A percentile compares a stretch with the other conserved stretches of the same genome.
Conservation (phyloP, 305 asterid genomes). For the Fraxinus floribunda region DNA sequence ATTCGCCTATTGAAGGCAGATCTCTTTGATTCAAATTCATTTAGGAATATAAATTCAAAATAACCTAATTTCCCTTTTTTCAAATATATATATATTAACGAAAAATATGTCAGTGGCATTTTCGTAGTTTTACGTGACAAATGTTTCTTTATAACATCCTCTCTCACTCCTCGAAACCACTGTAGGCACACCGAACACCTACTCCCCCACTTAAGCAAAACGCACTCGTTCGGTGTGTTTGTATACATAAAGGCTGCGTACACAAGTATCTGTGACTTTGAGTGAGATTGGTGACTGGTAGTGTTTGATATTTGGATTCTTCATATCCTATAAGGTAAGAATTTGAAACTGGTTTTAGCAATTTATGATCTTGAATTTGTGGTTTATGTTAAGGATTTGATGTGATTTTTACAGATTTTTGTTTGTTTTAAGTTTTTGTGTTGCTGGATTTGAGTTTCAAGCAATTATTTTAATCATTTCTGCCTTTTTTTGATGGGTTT, state of each 20-base stretch:
- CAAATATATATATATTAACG: too few relatives aligned
- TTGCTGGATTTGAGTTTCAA: background rate
- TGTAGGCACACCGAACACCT: background rate
- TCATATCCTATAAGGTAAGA: background rate
- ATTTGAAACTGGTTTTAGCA: background rate
- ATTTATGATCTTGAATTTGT: background rate
- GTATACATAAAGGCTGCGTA: background rate
- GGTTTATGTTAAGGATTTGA: background rate
- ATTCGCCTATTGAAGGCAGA: background rate
- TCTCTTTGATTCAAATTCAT: background rate
- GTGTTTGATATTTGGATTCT: background rate
- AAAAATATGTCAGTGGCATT: background rate
- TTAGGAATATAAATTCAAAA: background rate
- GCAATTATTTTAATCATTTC: background rate
- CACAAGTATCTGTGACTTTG: background rate
- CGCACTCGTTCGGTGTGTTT: background rate
- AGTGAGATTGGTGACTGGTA: background rate
- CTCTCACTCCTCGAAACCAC: background rate
- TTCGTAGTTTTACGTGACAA: background rate
- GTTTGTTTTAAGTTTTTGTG: background rate
- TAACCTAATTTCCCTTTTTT: background rate
- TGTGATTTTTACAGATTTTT: background rate
- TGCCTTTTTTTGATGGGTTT: background rate
- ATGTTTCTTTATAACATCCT: background rate
- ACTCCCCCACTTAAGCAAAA: background rate